phyloP scores from a whole-genome alignment of 73 alveolate species.

The Symbiodinium pilosum region DNA sequence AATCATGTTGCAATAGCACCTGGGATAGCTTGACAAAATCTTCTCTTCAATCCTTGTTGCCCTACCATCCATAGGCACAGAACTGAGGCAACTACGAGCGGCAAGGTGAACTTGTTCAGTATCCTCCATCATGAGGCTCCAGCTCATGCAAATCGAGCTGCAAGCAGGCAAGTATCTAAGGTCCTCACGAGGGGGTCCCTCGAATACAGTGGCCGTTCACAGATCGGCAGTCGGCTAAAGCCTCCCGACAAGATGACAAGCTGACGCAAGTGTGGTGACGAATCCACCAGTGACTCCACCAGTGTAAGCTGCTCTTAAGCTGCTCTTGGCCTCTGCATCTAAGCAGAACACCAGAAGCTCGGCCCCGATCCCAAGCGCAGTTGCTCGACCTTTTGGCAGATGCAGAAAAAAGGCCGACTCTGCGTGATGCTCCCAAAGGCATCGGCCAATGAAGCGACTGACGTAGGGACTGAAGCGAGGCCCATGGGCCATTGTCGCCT shows the following conservation, averaged over 20 bases:
- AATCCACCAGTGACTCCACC: background rate
- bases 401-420: too few relatives aligned
- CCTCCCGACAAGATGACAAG: too few relatives aligned
- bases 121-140: background rate
- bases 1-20: slow-evolving; percentile 31
- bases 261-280: background rate
- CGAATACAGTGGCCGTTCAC: slow-evolving; percentile 42
- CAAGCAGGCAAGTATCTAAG: background rate
- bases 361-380: slow-evolving; percentile 17
- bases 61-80: background rate
- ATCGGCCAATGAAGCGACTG: slow-evolving; percentile 26
- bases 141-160: too few relatives aligned
- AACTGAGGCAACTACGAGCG: background rate
- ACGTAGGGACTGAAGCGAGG: slow-evolving; percentile 57
- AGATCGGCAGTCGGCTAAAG: background rate
- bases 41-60: background rate
- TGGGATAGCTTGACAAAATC: background rate
- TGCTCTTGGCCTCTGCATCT: slow-evolving; percentile 21
- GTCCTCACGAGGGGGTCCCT: slow-evolving; percentile 44
- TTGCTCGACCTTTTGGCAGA: slow-evolving; percentile 12
- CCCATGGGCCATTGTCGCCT: slow-evolving; percentile 14
- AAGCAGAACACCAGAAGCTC: slow-evolving; percentile 33
- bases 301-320: background rate
- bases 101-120: slow-evolving; percentile 39
- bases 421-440: background rate